phyloP scores from a whole-genome alignment of 2,329 filamentous ascomycete species.

The Ploettnerulaceae sp. region DNA sequence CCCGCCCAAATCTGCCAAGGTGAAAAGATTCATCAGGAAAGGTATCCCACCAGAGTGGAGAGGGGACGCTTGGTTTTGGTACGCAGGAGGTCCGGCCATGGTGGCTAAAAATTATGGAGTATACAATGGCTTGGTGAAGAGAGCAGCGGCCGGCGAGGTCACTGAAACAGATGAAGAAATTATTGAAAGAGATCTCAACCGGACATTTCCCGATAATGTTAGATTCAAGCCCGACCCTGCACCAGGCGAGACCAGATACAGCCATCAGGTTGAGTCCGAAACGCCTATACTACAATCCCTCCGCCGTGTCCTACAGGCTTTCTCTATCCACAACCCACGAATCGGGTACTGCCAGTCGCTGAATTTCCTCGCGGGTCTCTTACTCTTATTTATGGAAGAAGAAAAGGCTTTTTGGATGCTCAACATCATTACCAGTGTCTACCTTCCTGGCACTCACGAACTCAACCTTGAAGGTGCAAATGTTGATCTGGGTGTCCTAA shows the following conservation, averaged over 20 bases:
- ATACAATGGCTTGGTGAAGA: constrained; percentile 63
- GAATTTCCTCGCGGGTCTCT: constrained; percentile 87
- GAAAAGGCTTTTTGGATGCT: constrained; percentile 91
- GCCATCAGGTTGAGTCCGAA: constrained; percentile 42
- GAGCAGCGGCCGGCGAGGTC: constrained; percentile 57
- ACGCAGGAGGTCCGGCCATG: constrained; percentile 79
- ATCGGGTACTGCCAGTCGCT: constrained; percentile 96
- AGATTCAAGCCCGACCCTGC: constrained; percentile 66
- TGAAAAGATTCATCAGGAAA: constrained; percentile 87
- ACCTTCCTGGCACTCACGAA: constrained; percentile 88
- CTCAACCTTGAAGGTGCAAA: constrained; percentile 87
- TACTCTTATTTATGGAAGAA: constrained; percentile 84
- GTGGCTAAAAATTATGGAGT: constrained; percentile 70
- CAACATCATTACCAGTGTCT: constrained; percentile 83
- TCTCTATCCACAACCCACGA: constrained; percentile 82
- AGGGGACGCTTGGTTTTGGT: constrained; percentile 96
- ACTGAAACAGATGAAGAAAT: constrained; percentile 75
- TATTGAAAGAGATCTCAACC: constrained; percentile 88
- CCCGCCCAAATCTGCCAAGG: constrained; percentile 72
- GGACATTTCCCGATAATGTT: constrained; percentile 92
- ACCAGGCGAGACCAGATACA: constrained; percentile 33
- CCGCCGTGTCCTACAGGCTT: constrained; percentile 81
- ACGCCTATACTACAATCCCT: constrained; percentile 76
- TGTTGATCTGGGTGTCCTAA: constrained; percentile 88
- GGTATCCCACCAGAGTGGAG: constrained; percentile 91